Base-by-base conservation (phyloP, 805 yeast genomes). In the Ogataea thermomethanolica region DNA sequence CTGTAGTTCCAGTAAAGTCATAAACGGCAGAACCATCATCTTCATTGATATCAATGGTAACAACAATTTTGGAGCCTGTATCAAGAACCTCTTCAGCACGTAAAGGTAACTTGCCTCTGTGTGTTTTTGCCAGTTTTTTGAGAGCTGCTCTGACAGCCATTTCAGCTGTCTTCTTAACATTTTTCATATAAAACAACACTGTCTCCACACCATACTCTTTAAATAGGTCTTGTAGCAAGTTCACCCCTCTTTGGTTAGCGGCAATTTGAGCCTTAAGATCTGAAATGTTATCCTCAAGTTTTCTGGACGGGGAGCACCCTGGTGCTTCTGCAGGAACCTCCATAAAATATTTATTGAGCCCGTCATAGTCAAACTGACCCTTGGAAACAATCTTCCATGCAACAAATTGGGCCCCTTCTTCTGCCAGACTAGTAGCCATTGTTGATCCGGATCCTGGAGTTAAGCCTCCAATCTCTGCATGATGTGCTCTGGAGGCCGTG, bases 401-500 rank as follows among this genome's bases (percentile, higher is more conserved):
- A 43, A 68, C 68, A 33, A 76, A 73, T 15, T 74, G 68, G 3
- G 76, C 81, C 39, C 82, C 83, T 55, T 77, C 83, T 44, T 76
- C 76, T 44, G 59, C 70, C 27, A 77, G 65, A 29, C 70, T 66
- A 48, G 71, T 73, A 11, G 81, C 76, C 51, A 73, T 64, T 3
- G 81, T 73, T 12, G 79, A 74, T 65, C 73, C 74, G 1, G 78
- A 70, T 3, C 81, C 81, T 5, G 81, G 78, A 33, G 77, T 66
- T 35, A 76, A 68, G 13, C 79, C 76, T 27, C 82, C 82, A 50
- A 77, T 76, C 46, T 77, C 82, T 20, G 82, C 76, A 56, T 77
- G 83, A 56, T 77, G 82, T 4, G 80, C 82, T 43, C 82, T 62
- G 3, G 80, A 69, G 4, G 82, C 82, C 12, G 74, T 72, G 62